Conservation (phyloP, 306 rosid genomes). For the Erythrophleum fordii region DNA sequence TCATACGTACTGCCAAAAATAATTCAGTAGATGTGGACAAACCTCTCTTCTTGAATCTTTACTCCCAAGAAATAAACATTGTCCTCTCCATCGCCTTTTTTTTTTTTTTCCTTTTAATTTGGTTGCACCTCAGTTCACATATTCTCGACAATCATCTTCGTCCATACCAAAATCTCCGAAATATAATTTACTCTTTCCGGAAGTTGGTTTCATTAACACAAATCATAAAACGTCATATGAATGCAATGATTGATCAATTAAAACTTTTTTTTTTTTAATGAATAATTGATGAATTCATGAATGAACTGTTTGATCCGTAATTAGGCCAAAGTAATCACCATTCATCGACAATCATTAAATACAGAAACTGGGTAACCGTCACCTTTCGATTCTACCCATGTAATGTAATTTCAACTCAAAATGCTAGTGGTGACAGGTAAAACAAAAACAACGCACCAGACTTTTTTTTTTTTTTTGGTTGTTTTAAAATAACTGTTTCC, state of each 20-base stretch:
- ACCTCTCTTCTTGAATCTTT: slow-evolving; percentile 18
- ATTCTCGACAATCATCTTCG: slow-evolving; percentile 34
- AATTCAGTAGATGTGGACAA: slow-evolving; percentile 17
- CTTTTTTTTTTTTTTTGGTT: background rate
- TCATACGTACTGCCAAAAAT: background rate
- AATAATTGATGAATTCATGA: slow-evolving; percentile 21
- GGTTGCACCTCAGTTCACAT: slow-evolving; percentile 2
- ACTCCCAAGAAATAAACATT: background rate
- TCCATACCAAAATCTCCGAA: slow-evolving; percentile 36
- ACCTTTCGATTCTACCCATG: slow-evolving; percentile 17
- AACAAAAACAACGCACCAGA: background rate
- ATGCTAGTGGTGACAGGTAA: slow-evolving; percentile 38
- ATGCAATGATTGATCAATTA: slow-evolving; percentile 38
- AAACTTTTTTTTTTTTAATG: background rate
- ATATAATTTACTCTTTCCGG: slow-evolving; percentile 22
- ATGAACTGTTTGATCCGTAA: background rate
- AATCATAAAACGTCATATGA: slow-evolving; percentile 24
- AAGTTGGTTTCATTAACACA: slow-evolving; percentile 27
- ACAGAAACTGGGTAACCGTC: background rate
- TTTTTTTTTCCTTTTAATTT: background rate
- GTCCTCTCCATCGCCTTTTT: slow-evolving; percentile 2
- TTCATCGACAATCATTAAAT: background rate
- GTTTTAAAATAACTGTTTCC: slow-evolving; percentile 19
- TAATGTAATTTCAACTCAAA: slow-evolving; percentile 24
- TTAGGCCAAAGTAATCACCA: background rate